Evolutionary conservation across 2,329 filamentous ascomycete genomes (phyloP).

Genomic region (Alternaria sp.): DNA sequence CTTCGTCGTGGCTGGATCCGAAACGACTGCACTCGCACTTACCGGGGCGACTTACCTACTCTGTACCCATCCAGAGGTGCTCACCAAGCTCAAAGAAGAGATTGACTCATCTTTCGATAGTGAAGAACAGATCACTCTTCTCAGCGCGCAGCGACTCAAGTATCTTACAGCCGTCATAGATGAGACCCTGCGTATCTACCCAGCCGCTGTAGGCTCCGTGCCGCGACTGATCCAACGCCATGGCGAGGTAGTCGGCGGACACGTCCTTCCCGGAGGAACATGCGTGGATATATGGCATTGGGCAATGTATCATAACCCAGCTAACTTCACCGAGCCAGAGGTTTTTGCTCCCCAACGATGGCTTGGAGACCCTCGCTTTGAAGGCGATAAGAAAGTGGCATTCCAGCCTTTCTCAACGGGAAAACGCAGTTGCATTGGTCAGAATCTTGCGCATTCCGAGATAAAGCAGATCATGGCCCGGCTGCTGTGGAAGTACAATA

Average conservation of each 20-base stretch:
- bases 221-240: constrained; percentile 10
- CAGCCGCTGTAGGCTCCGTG: constrained; percentile 19
- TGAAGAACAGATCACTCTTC: constrained; percentile 41
- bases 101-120: constrained; percentile 26
- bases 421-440: constrained; percentile 3
- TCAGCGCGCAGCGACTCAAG: constrained; percentile 24
- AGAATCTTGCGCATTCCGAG: constrained; percentile 7
- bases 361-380: constrained; percentile 1
- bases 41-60: constrained; percentile 23
- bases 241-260: constrained; percentile 7
- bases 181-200: constrained; percentile 46
- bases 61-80: constrained; percentile 23
- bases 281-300: constrained; percentile 11
- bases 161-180: constrained; percentile 32
- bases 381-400: neutral
- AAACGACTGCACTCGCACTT: constrained; percentile 29
- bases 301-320: constrained; percentile 14
- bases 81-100: constrained; percentile 25
- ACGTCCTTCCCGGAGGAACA: constrained; percentile 8
- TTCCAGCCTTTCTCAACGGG: constrained; percentile 10
- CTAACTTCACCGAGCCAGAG: constrained; percentile 6
- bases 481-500: constrained; percentile 3
- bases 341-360: constrained; percentile 4
- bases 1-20: constrained; percentile 33
- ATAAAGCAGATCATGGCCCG: constrained; percentile 11